Percentiles rank a stretch among this genome's conserved stretches.
Evolutionary conservation across 495 filamentous ascomycete genomes (phyloP).

Genomic region (Penicillium pulvis): DNA sequence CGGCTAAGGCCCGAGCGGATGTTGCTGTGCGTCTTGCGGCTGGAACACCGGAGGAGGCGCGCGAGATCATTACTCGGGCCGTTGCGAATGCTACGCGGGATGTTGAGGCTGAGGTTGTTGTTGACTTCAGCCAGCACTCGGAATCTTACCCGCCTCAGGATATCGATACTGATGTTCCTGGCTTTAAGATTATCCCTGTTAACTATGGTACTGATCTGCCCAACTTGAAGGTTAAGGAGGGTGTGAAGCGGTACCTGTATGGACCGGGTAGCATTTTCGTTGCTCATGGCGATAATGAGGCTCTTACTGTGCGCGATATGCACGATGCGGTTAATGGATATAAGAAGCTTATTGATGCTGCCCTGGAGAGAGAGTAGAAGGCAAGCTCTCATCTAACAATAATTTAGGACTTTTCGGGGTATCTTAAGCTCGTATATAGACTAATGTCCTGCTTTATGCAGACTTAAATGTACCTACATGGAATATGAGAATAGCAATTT

Average conservation of each 20-base stretch:
- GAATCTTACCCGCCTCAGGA: conserved; percentile 74
- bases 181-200: conserved; percentile 76
- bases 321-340: conserved; percentile 71
- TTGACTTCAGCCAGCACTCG: conserved; percentile 50
- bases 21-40: conserved; percentile 74
- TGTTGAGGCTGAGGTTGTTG: conserved; percentile 59
- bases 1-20: conserved; percentile 65
- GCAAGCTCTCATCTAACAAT: background rate
- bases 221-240: conserved; percentile 55
- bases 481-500: background rate
- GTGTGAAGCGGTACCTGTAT: conserved; percentile 81
- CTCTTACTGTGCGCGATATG: conserved; percentile 67
- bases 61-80: conserved; percentile 51
- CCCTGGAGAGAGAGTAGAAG: conserved; percentile 35
- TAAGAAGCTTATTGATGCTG: conserved; percentile 67
- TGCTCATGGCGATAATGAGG: conserved; percentile 85
- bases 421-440: background rate
- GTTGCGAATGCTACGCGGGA: conserved; percentile 61
- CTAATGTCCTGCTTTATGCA: background rate
- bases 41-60: conserved; percentile 60
- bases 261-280: conserved; percentile 87
- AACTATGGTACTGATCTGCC: conserved; percentile 95
- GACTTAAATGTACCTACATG: background rate
- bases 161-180: conserved; percentile 77
- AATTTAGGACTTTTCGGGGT: background rate